phyloP scores from a whole-genome alignment of 1,284 basidiomycete species.

The Trichosporon inkin region DNA sequence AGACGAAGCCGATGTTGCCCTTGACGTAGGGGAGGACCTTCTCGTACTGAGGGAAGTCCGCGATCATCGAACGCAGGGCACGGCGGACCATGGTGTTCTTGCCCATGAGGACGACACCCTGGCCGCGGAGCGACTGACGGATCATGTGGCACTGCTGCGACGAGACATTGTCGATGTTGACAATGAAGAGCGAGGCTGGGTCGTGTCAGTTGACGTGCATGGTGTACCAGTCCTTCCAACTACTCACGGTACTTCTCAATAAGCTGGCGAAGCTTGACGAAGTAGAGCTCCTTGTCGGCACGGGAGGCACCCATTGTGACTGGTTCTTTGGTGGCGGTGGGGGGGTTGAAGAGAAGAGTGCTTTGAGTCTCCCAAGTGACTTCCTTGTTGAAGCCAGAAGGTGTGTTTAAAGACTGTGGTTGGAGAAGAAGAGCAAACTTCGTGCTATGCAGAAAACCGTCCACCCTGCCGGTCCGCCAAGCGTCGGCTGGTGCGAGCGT shows the following conservation, averaged over 20 bases:
- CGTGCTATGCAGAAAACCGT: constrained; percentile 1
- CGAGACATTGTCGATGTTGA: constrained; percentile 99
- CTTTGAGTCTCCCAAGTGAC: constrained; percentile 49
- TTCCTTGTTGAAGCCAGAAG: constrained; percentile 46
- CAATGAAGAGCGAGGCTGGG: constrained; percentile 91
- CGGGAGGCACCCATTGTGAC: constrained; percentile 83
- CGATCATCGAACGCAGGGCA: constrained; percentile 83
- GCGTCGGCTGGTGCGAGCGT: constrained; percentile 3
- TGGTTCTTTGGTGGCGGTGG: constrained; percentile 28
- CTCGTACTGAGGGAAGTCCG: constrained; percentile 91
- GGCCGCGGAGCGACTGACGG: constrained; percentile 91
- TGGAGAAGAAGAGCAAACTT: constrained; percentile 19
- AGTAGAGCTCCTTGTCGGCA: constrained; percentile 89
- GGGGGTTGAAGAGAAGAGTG: constrained; percentile 13
- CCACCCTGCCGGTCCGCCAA: background rate
- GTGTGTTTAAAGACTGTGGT: constrained; percentile 49
- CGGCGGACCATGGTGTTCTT: constrained; percentile 99
- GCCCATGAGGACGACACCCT: constrained; percentile 97
- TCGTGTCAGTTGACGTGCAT: background rate
- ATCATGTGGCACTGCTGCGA: constrained; percentile 86
- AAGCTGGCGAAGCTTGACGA: constrained; percentile 89
- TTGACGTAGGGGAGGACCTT: constrained; percentile 90
- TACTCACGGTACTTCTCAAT: constrained; percentile 84
- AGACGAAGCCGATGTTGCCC: constrained; percentile 99
- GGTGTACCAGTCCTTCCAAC: background rate